Evolutionary conservation across 2,329 filamentous ascomycete genomes (phyloP), one percentile per base, ranked within the genome.

Genomic region (Cyphellophora attinorum): DNA sequence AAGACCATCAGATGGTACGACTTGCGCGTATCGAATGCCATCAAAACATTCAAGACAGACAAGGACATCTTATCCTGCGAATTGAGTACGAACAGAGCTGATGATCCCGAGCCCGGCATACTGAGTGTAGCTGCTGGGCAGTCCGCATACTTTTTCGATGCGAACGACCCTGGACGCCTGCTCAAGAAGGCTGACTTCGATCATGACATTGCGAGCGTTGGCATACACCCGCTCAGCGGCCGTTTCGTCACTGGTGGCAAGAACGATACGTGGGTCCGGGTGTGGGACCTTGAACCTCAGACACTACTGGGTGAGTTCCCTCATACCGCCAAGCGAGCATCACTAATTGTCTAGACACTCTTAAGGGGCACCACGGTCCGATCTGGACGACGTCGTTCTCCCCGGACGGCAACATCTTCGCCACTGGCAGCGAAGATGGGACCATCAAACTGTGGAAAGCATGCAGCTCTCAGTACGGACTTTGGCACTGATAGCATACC

Each of bases 331-430:
- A 32, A 52, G 39, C 43, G 29, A 36, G 19, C 13, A 31, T 14
- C 5, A n/a, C n/a, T n/a, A n/a, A n/a, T n/a, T n/a, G n/a, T n/a
- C n/a, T 42, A 81, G 91, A 96, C 56, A 81, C 89, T 10, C 85
- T 93, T 64, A 95, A 95, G 61, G 91, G 91, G 15, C 91, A 98
- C 50, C 91, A 98, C 53, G 91, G 91, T 2, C 89, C 89, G 2
- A 91, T 98, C 42, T 98, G 91, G 91, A 94, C 86, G 5, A 79
- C 93, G 40, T 81, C 81, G 37, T 98, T 94, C 60, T 91, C 88
- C 1, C 91, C 91, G 0, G 91, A 98, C 53, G 88, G 88, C 30
- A 95, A 93, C 56, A 67, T 98, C 5, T 98, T 96, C 55, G 91
- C 88, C 2, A 98, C 91, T 2, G 91, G 85, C 18, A 95, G 88